These are phyloP conservation scores for Tolypocladium inflatum DNA, from an alignment of 2,329 filamentous ascomycete genomes.

Conservation along the genomic window DNA sequence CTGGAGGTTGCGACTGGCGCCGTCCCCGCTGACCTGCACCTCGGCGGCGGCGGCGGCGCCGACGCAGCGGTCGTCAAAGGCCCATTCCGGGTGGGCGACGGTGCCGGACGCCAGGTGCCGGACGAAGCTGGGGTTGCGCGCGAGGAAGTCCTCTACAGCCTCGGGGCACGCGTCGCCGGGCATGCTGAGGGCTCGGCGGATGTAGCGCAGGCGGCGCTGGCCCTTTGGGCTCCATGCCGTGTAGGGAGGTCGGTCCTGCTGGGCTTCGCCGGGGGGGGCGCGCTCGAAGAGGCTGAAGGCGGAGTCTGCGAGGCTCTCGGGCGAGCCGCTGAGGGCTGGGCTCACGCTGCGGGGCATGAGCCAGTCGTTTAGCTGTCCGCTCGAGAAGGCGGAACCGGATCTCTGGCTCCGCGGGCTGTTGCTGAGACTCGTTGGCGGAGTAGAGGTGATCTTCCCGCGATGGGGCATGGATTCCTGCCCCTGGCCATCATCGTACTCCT, in stretches of 20 bases:
- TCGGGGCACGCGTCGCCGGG: not conserved
- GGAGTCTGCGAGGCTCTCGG: too few species aligned
- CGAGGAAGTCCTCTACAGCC: slow-evolving; percentile 7
- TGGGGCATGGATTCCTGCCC: not conserved
- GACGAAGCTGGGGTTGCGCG: slow-evolving; percentile 10
- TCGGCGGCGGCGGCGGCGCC: not conserved
- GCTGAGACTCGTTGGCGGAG: not conserved
- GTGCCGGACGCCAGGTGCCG: slow-evolving; percentile 6
- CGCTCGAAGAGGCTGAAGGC: too few species aligned
- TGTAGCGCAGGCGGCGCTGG: slow-evolving; percentile 2
- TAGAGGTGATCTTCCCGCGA: not conserved
- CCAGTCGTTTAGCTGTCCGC: too few species aligned
- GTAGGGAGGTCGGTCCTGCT: not conserved
- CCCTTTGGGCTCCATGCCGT: not conserved
- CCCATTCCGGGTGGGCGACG: slow-evolving; percentile 1
- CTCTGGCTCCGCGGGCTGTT: not conserved
- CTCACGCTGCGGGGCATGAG: too few species aligned
- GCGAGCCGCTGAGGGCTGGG: too few species aligned
- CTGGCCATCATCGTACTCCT: too few species aligned
- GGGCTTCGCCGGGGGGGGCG: too few species aligned
- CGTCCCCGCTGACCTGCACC: not conserved
- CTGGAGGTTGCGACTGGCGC: too few species aligned
- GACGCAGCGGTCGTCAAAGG: not conserved
- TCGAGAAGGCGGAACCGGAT: too few species aligned
- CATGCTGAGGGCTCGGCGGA: slow-evolving; percentile 7